A percentile compares a stretch with the other conserved stretches of the same genome.
phyloP scores from a whole-genome alignment of 768 basidiomycete species.

The Lactifluus volemus region DNA sequence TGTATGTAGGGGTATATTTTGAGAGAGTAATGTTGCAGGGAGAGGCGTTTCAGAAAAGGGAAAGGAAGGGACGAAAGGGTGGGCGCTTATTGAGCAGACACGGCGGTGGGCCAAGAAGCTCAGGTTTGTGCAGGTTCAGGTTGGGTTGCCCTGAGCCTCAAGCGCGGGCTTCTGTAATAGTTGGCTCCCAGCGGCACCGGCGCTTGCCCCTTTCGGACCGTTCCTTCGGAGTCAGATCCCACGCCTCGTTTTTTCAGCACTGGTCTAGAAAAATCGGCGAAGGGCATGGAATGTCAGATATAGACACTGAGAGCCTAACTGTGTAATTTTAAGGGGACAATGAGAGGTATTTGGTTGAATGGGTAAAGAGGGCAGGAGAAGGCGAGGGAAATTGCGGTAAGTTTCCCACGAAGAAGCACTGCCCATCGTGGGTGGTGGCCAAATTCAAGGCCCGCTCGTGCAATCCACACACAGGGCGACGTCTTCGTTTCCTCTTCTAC shows the following conservation, averaged over 20 bases:
- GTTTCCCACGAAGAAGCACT: constrained; percentile 19
- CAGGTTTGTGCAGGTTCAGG: neutral
- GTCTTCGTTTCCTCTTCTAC: constrained; percentile 18
- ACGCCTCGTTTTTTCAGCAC: neutral
- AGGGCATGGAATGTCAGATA: neutral
- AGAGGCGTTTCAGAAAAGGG: constrained; percentile 1
- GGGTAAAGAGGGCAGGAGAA: constrained; percentile 1
- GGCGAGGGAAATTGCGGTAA: constrained; percentile 16
- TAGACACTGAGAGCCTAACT: neutral
- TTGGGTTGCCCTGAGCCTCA: constrained; percentile 17
- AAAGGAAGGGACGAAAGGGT: neutral
- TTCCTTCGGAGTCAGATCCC: constrained; percentile 18
- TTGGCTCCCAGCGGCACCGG: constrained; percentile 19
- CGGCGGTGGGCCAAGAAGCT: constrained; percentile 9
- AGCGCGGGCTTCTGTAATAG: constrained; percentile 18
- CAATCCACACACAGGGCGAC: constrained; percentile 17
- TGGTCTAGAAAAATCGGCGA: constrained; percentile 16
- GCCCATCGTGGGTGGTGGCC: constrained; percentile 21
- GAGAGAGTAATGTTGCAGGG: neutral
- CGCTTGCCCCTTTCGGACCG: constrained; percentile 15
- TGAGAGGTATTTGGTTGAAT: neutral
- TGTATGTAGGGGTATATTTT: neutral
- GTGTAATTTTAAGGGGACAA: neutral
- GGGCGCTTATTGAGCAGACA: constrained; percentile 5
- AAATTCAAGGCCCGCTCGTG: constrained; percentile 21